These are phyloP conservation scores for Neurospora cerealis DNA, from an alignment of 495 filamentous ascomycete species.

Conservation along the genomic window DNA sequence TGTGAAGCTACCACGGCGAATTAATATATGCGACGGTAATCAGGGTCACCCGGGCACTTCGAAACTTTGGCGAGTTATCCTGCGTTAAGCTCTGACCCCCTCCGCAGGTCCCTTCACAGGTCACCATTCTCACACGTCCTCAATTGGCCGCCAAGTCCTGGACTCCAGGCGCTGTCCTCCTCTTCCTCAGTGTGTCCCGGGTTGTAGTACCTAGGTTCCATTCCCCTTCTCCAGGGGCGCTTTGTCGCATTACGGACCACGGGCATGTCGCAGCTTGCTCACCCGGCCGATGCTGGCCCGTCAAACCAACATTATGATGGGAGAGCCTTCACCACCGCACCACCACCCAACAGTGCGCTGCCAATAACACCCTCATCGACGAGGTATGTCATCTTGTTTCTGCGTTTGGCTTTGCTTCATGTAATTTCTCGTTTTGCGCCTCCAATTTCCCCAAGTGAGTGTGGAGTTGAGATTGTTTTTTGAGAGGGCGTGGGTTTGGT, in stretches of 20 bases:
- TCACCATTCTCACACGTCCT: conserved; percentile 2
- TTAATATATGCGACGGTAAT: conserved; percentile 38
- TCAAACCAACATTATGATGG: conserved; percentile 22
- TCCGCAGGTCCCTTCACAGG: conserved; percentile 3
- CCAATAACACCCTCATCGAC: conserved; percentile 11
- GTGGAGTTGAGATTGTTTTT: not conserved
- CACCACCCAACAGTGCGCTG: conserved; percentile 17
- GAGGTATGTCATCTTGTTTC: conserved; percentile 1
- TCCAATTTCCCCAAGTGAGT: not conserved
- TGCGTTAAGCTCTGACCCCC: conserved; percentile 29
- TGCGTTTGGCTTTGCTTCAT: not conserved
- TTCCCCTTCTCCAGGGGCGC: not conserved
- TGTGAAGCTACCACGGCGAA: conserved; percentile 8
- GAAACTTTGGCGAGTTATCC: conserved; percentile 33
- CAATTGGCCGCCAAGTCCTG: conserved; percentile 19
- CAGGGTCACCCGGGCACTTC: conserved; percentile 38
- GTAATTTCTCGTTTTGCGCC: not conserved
- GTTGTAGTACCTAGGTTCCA: not conserved
- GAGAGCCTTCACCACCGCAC: conserved; percentile 3
- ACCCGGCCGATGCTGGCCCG: conserved; percentile 28
- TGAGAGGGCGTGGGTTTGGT: not conserved
- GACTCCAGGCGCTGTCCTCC: conserved; percentile 1
- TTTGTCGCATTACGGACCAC: conserved; percentile 20
- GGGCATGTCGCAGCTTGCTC: conserved; percentile 37
- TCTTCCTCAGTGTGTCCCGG: not conserved